Percentiles rank a stretch among this genome's conserved stretches.
These are phyloP conservation scores for Xylariaceae sp. DNA, from an alignment of 2,329 filamentous ascomycete species.

Conservation along the genomic window DNA sequence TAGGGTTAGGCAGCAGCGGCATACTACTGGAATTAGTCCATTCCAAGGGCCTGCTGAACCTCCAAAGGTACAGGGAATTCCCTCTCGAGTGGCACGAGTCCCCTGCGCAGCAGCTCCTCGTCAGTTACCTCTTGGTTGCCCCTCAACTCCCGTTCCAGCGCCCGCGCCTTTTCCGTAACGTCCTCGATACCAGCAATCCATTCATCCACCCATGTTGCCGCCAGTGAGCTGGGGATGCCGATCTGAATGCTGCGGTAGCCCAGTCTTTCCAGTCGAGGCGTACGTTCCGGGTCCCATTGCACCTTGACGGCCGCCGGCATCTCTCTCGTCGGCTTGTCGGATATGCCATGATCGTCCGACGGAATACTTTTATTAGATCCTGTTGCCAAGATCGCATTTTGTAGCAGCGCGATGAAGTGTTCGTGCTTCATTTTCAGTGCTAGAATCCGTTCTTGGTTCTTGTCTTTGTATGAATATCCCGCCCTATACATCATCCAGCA, in stretches of 20 bases:
- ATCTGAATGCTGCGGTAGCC: constrained; percentile 66
- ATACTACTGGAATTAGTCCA: neutral
- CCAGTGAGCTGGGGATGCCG: constrained; percentile 56
- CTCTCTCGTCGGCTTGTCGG: neutral
- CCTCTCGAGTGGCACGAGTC: constrained; percentile 54
- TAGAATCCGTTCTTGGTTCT: constrained; percentile 61
- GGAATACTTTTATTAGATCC: constrained; percentile 30
- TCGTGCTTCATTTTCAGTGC: constrained; percentile 61
- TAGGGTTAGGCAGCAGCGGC: neutral
- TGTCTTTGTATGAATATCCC: constrained; percentile 65
- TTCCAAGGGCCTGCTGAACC: neutral
- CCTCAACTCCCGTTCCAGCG: constrained; percentile 55
- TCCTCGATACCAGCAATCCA: constrained; percentile 64
- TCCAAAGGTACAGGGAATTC: constrained; percentile 48
- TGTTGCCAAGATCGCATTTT: constrained; percentile 44
- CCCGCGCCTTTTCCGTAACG: constrained; percentile 60
- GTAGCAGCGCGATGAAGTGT: constrained; percentile 57
- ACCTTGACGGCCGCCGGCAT: constrained; percentile 49
- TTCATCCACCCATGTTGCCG: constrained; percentile 54
- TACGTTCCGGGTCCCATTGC: constrained; percentile 71
- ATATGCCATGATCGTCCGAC: neutral
- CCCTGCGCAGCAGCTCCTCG: constrained; percentile 46
- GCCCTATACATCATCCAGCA: constrained; percentile 69
- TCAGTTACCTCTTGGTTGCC: constrained; percentile 44
- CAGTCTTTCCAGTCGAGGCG: constrained; percentile 52